A percentile compares a stretch with the other conserved stretches of the same genome.
phyloP scores from a whole-genome alignment of 2,329 filamentous ascomycete genomes.

The Diplodia scrobiculata region DNA sequence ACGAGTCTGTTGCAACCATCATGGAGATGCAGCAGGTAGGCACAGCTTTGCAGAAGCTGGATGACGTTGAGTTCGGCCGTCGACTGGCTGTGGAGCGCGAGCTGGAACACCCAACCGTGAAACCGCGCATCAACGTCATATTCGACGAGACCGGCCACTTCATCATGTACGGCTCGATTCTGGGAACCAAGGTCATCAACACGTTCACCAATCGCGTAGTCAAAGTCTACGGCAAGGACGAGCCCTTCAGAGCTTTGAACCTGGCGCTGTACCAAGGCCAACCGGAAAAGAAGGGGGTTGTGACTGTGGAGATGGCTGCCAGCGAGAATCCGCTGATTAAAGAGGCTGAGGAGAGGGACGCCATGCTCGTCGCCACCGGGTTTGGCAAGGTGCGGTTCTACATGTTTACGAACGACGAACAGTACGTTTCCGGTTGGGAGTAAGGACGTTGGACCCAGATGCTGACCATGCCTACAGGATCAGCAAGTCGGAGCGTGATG shows the following conservation, averaged over 20 bases:
- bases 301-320: conserved; percentile 96
- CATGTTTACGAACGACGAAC: conserved; percentile 92
- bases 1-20: conserved; percentile 86
- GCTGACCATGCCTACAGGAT: conserved; percentile 46
- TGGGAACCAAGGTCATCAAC: conserved; percentile 94
- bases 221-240: conserved; percentile 86
- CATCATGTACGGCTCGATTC: conserved; percentile 87
- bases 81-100: conserved; percentile 84
- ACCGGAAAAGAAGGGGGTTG: conserved; percentile 88
- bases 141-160: conserved; percentile 98
- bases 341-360: conserved; percentile 87
- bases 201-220: conserved; percentile 91
- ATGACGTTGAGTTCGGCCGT: conserved; percentile 88
- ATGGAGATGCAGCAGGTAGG: conserved; percentile 97
- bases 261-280: conserved; percentile 90
- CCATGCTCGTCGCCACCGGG: conserved; percentile 81
- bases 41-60: conserved; percentile 75
- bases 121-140: conserved; percentile 76
- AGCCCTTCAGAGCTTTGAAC: conserved; percentile 80
- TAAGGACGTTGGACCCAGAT: neutral
- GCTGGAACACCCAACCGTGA: conserved; percentile 69
- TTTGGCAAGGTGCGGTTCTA: conserved; percentile 91
- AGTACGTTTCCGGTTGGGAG: conserved; percentile 44
- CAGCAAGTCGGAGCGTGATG: conserved; percentile 79
- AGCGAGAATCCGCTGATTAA: conserved; percentile 89